Conservation (phyloP, 2,329 filamentous ascomycete species). For the Penicillium sp. region DNA sequence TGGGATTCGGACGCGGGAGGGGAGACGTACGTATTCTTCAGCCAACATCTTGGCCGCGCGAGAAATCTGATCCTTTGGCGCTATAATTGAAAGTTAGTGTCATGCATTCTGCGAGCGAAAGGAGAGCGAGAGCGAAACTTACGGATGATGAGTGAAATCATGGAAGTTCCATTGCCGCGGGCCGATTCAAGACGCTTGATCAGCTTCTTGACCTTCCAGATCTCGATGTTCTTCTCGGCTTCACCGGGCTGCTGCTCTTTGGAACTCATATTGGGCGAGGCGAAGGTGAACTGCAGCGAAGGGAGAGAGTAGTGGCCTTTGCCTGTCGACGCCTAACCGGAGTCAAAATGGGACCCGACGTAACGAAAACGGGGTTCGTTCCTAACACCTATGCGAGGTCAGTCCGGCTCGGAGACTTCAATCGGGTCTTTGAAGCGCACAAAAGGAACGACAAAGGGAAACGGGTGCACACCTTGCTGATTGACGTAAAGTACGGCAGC, state of each 20-base stretch:
- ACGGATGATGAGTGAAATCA: constrained; percentile 99
- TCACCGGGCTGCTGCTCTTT: constrained; percentile 71
- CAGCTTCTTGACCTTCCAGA: constrained; percentile 96
- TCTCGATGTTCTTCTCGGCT: constrained; percentile 94
- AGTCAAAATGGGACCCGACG: constrained; percentile 19
- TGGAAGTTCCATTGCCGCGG: constrained; percentile 96
- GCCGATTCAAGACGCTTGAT: constrained; percentile 98
- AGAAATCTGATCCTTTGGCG: constrained; percentile 97
- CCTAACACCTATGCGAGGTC: constrained; percentile 13
- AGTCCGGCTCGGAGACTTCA: not conserved
- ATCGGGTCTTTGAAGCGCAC: not conserved
- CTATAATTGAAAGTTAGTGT: constrained; percentile 47
- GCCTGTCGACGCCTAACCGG: constrained; percentile 24
- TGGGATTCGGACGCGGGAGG: not conserved
- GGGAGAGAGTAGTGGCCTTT: constrained; percentile 19
- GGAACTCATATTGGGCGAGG: constrained; percentile 73
- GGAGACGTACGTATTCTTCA: constrained; percentile 86
- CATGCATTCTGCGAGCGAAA: not conserved
- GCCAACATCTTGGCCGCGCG: constrained; percentile 99
- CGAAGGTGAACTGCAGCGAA: constrained; percentile 26
- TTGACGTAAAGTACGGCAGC: constrained; percentile 28
- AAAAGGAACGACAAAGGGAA: not conserved
- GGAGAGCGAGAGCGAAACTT: constrained; percentile 42
- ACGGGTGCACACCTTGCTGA: constrained; percentile 9
- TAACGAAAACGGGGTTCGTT: constrained; percentile 16